Percentiles rank a stretch among this genome's conserved stretches.
phyloP scores from a whole-genome alignment of 345 rosid genomes.

The Erucastrum elatum region DNA sequence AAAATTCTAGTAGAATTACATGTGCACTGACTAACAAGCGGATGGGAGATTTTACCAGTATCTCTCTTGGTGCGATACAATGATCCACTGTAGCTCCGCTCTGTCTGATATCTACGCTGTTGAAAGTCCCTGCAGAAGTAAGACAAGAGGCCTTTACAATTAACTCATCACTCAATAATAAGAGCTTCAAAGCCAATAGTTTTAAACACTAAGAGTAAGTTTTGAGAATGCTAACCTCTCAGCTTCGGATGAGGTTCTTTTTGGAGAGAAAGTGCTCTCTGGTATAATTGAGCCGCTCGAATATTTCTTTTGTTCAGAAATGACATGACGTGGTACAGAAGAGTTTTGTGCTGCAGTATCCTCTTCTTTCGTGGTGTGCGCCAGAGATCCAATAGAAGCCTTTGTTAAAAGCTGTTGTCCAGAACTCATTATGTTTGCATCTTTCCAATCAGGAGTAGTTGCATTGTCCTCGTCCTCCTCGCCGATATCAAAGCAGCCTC shows the following conservation, averaged over 20 bases:
- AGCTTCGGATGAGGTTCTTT: conserved; percentile 53
- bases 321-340: conserved; percentile 47
- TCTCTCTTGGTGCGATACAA: conserved; percentile 70
- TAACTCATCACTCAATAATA: conserved; percentile 23
- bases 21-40: conserved; percentile 36
- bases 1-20: conserved; percentile 21
- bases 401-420: conserved; percentile 49
- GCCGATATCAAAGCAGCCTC: conserved; percentile 80
- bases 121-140: conserved; percentile 59
- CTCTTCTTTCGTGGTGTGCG: conserved; percentile 50
- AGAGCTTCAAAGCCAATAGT: conserved; percentile 20
- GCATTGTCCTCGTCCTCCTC: conserved; percentile 70
- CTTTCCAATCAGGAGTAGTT: conserved; percentile 62
- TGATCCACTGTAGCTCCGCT: conserved; percentile 78
- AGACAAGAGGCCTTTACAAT: conserved; percentile 29
- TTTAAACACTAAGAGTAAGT: not conserved
- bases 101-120: conserved; percentile 58
- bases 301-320: conserved; percentile 51
- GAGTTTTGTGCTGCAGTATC: conserved; percentile 51
- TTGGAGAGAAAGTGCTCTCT: conserved; percentile 52
- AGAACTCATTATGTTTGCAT: conserved; percentile 41
- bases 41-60: conserved; percentile 49
- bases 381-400: conserved; percentile 41
- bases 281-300: conserved; percentile 65
- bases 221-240: conserved; percentile 56